Evolutionary conservation across 345 rosid species (phyloP).

Genomic region (Bruguiera sexangula): DNA sequence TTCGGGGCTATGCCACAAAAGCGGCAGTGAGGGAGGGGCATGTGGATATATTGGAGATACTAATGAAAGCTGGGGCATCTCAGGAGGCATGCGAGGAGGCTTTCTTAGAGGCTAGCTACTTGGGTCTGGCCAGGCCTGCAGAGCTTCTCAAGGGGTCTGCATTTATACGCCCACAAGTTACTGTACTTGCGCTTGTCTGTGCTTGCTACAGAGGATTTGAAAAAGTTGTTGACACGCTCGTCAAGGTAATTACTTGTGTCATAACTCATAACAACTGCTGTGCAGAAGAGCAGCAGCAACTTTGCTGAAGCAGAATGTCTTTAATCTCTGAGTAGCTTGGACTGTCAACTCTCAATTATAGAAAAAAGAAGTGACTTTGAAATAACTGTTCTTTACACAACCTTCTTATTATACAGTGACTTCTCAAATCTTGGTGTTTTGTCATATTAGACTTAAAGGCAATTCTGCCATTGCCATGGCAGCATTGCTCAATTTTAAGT

Average conservation of each 20-base stretch:
- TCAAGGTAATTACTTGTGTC: constrained; percentile 15
- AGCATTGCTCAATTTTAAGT: background rate
- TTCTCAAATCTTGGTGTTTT: background rate
- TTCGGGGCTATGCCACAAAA: constrained; percentile 28
- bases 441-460: background rate
- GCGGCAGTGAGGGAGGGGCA: constrained; percentile 32
- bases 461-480: background rate
- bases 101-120: constrained; percentile 25
- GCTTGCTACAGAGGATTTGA: constrained; percentile 28
- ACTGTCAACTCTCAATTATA: background rate
- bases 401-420: background rate
- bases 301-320: too few species aligned
- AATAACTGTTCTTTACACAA: background rate
- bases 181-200: constrained; percentile 26
- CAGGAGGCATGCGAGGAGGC: constrained; percentile 36
- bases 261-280: background rate
- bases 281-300: background rate
- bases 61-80: constrained; percentile 25
- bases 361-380: background rate
- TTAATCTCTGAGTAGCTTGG: background rate
- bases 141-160: constrained; percentile 23
- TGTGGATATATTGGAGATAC: constrained; percentile 18
- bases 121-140: constrained; percentile 18
- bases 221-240: constrained; percentile 23
- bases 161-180: constrained; percentile 26